Base-by-base conservation (phyloP, 805 yeast genomes). In the Kazachstania bromeliacearum region DNA sequence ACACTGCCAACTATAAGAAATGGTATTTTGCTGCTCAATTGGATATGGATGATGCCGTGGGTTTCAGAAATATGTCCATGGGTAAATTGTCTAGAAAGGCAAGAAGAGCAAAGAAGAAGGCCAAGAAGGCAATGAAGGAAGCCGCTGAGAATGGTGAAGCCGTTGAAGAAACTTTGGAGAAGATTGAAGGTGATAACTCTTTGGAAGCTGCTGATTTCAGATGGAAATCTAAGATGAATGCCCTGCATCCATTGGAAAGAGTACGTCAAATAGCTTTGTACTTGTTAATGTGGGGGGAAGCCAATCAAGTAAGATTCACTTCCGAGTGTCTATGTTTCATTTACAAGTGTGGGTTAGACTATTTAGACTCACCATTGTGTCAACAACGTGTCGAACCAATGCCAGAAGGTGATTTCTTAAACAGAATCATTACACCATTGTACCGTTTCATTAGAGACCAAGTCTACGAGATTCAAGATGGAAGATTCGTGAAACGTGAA, bases 341-440 rank as follows among this genome's bases (percentile, higher is more conserved):
- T 55, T 94, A 78, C 75, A 89, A 94, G 70, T 84, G 94, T 62
- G 95, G 96, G 40, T 72, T 73, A 47, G 98, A 92, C 64, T 88
- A 92, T 65, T 70, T 85, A 58, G 66, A 74, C 43, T 84, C 95
- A 37, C 94, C 94, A 36, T 78, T 82, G 54, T 87, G 96, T 66
- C 94, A 84, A 68, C 87, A 84, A 63, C 77, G 85, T 63, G 71
- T 68, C 33, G 87, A 80, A 50, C 83, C 88, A 33, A 81, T 80
- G 45, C 85, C 89, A 41, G 89, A 81, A 64, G 73, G 94, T 63
- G 96, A 88, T 62, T 92, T 73, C 66, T 70, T 92, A 60, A 85
- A 89, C 67, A 73, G 96, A 61, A 77, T 92, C 42, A 79, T 92
- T 53, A 85, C 97, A 31, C 99, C 99, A 16, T 51, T 92, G 34